Conservation (phyloP, 345 rosid species). For the Moricandia arvensis region DNA sequence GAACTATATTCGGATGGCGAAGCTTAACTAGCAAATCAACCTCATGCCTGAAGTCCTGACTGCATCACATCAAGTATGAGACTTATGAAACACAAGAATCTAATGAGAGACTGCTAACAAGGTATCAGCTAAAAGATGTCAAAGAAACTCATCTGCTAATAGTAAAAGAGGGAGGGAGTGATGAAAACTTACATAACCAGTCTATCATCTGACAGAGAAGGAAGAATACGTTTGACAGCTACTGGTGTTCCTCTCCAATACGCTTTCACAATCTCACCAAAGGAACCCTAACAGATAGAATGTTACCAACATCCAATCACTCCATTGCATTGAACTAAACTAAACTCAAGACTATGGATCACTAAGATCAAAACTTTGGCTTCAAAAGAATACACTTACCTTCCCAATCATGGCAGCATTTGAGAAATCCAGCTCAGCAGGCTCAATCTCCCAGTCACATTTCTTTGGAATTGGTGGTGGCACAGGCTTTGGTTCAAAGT, state of each 20-base stretch:
- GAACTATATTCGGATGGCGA: constrained; percentile 99
- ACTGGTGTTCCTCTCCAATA: constrained; percentile 98
- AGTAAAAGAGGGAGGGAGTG: background rate
- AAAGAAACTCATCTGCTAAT: too few relatives aligned
- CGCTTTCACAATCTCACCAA: constrained; percentile 96
- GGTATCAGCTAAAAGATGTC: background rate
- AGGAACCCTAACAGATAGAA: constrained; percentile 67
- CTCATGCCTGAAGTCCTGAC: constrained; percentile 99
- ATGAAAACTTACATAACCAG: constrained; percentile 75
- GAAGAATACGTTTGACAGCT: constrained; percentile 95
- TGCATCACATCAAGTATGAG: constrained; percentile 38
- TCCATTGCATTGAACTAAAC: background rate
- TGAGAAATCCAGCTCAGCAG: constrained; percentile 90
- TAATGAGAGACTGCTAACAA: background rate
- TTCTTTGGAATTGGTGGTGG: constrained; percentile 92
- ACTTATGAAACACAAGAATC: constrained; percentile 6
- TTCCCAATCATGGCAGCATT: constrained; percentile 75
- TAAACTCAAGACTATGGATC: background rate
- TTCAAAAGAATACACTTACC: constrained; percentile 43
- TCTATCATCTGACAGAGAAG: constrained; percentile 97
- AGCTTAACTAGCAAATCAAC: constrained; percentile 95
- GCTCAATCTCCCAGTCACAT: constrained; percentile 99
- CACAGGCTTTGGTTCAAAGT: constrained; percentile 95
- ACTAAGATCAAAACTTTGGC: background rate
- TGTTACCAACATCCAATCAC: constrained; percentile 33